Base-by-base conservation (phyloP, 208 protist species). In the Crithidia expoeki region DNA sequence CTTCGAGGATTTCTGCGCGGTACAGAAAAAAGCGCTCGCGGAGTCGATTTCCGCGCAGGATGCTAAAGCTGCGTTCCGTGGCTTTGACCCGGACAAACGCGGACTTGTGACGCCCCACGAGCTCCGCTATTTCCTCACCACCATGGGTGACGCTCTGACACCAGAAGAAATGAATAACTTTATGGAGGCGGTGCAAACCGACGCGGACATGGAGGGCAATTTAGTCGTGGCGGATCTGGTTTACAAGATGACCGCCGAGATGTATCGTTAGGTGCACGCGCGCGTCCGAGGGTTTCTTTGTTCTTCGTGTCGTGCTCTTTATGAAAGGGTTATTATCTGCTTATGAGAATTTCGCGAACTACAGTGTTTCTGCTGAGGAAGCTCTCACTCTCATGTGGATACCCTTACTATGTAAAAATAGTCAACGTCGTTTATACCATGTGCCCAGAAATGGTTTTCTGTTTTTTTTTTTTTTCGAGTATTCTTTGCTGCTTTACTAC, bases 61-160 rank as follows among this genome's bases (percentile, higher is more conserved):
- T 33, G 86, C 97, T 19, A 79, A 76, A 14, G 91, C 98, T 33
- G 97, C 97, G 9, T 98, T 99, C 84, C 68, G 84, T 6, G 84
- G 93, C 25, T 98, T 99, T 65, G 97, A 99, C 82, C 83, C 90
- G 12, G 92, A 99, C 42, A 85, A 90, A 11, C 92, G 93, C 53
- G 98, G 97, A 27, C 85, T 89, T 33, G 92, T 99, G 63, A 79
- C 89, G 10, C 89, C 90, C n/a, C 85, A 92, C 67, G 96, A 98
- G 74, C 86, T 99, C 34, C 88, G 95, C 44, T 94, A 91, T 68
- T 87, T 98, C 55, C 89, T 99, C 65, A 97, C 93, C 4, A 97
- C 95, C 10, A 58, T 98, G 44, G 98, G 98, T 14, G 97, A 99
- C 59, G 84, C 84, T 28, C 80, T 99, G 16, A 90, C 83, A 12